Evolutionary conservation across 192 early-diverging fungal species (phyloP).

Genomic region (Linnemannia exigua): DNA sequence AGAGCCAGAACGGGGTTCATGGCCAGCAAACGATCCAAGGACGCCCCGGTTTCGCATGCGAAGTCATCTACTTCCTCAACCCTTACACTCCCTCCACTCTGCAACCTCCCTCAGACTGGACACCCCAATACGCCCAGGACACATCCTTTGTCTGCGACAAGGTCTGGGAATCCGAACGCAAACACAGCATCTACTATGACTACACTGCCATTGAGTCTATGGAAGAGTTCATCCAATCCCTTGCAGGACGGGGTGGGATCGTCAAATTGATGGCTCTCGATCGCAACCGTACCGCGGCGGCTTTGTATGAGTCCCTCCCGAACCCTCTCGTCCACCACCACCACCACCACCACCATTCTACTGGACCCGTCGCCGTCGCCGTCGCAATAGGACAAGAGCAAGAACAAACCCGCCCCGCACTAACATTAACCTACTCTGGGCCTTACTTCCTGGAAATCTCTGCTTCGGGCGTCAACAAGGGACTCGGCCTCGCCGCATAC

Average conservation of each 20-base stretch:
- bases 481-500: slow-evolving; percentile 50
- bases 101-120: background rate
- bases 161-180: slow-evolving; percentile 34
- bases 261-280: slow-evolving; percentile 47
- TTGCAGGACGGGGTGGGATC: slow-evolving; percentile 33
- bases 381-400: no score
- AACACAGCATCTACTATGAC: slow-evolving; percentile 37
- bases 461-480: slow-evolving; percentile 61
- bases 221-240: slow-evolving; percentile 15
- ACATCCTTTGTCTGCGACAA: slow-evolving; percentile 46
- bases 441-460: slow-evolving; percentile 63
- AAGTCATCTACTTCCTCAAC: slow-evolving; percentile 29
- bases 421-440: slow-evolving; percentile 37
- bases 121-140: slow-evolving; percentile 21
- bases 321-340: background rate
- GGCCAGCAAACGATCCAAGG: background rate
- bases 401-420: background rate
- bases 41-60: slow-evolving; percentile 41
- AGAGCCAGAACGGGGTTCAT: background rate
- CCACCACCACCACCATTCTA: background rate
- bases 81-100: background rate
- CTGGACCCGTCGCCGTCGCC: background rate
- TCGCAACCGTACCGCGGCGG: slow-evolving; percentile 32
- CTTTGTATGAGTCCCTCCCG: slow-evolving; percentile 36
- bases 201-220: slow-evolving; percentile 26